Evolutionary conservation across 2,329 filamentous ascomycete genomes (phyloP), one percentile per base, ranked within the genome.

Genomic region (Xylariaceae sp.): DNA sequence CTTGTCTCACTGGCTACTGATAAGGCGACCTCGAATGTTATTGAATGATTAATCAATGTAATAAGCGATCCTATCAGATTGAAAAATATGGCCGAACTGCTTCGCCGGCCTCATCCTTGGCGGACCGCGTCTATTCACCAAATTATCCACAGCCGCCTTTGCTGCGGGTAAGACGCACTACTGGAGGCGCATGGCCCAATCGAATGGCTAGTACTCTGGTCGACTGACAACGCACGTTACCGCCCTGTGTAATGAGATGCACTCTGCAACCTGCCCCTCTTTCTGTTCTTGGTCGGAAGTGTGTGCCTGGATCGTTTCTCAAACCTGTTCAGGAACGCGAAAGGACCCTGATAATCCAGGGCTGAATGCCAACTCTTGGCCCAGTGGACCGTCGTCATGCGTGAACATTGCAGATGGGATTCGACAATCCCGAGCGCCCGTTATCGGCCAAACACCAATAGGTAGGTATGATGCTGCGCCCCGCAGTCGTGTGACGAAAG

Each of bases 401-500:
- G n/a, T n/a, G n/a, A n/a, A n/a, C n/a, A n/a, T n/a, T n/a, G n/a
- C n/a, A n/a, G n/a, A 32, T 32, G 27, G 27, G 27, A 12, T 5
- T 14, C 27, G 27, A 8, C 27, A 32, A n/a, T n/a, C n/a, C n/a
- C n/a, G n/a, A n/a, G n/a, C n/a, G n/a, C n/a, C n/a, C n/a, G n/a
- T 32, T 4, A 16, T 16, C 16, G 16, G 27, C 27, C 12, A 32
- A 32, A 32, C 4, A 32, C 12, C 27, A 32, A 32, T 32, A 27
- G 14, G 22, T 16, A 14, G 25, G 22, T 11, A 22, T 22, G 17
- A 25, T 40, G 37, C 39, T 42, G 36, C 40, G 25, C 19, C 33
- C 41, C 22, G 42, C 40, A 47, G 49, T 51, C 50, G 44, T 47
- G 53, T 61, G 58, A 60, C 58, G 56, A 60, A 56, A 55, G 58